Conservation (phyloP, 768 basidiomycete genomes). For the Hysterangium stoloniferum region DNA sequence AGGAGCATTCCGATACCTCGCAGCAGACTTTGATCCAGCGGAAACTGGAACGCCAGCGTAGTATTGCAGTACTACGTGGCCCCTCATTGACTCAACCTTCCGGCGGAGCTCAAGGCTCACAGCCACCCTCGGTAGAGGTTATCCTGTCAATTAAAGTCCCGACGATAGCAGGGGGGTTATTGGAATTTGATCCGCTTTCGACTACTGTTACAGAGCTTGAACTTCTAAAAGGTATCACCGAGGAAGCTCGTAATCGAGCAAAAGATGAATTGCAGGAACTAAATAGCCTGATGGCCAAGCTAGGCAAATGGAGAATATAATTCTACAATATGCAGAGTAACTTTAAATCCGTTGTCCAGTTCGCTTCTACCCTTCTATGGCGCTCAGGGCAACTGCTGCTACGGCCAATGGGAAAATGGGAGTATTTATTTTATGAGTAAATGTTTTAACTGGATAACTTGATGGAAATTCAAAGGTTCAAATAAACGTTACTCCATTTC, state of each 20-base stretch:
- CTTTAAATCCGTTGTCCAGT: too few species aligned
- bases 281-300: conserved; percentile 48
- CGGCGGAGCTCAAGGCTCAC: not conserved
- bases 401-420: too few species aligned
- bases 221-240: conserved; percentile 67
- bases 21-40: conserved; percentile 20
- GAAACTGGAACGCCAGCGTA: conserved; percentile 16
- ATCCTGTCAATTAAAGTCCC: conserved; percentile 38
- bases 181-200: conserved; percentile 78
- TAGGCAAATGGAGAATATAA: conserved; percentile 70
- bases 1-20: not conserved
- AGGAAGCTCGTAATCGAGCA: conserved; percentile 78
- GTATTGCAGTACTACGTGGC: conserved; percentile 5
- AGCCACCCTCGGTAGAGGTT: conserved; percentile 14
- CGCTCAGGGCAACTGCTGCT: too few species aligned
- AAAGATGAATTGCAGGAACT: conserved; percentile 67
- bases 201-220: conserved; percentile 68
- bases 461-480: too few species aligned
- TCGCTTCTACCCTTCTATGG: too few species aligned
- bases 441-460: too few species aligned
- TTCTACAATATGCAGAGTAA: too few species aligned
- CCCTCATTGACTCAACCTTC: conserved; percentile 7
- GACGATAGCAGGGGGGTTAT: conserved; percentile 70
- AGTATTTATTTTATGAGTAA: too few species aligned
- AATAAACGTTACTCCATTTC: too few species aligned